Base-by-base conservation (phyloP, 345 rosid species). In the Physaria fendleri region DNA sequence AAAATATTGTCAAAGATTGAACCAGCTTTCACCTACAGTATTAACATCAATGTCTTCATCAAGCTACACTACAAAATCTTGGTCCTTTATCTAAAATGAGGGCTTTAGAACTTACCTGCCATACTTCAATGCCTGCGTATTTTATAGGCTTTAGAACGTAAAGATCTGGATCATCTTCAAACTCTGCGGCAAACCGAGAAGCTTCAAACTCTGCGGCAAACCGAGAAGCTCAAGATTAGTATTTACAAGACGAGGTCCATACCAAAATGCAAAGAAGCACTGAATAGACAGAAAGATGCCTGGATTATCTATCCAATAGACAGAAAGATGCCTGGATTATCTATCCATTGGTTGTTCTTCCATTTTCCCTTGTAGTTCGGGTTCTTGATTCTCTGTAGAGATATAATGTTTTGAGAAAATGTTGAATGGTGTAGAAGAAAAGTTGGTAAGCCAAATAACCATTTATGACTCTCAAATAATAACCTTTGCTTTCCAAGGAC, bases 111-210 rank as follows among this genome's bases (percentile, higher is more conserved):
- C 38, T 55, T 70, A 84, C 98, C 88, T 91, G 98, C 98, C 98
- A 91, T 54, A 91, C 92, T 81, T 91, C 98, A 58, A 91, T 85
- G 38, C 98, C 98, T 21, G 81, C 85, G 28, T 88, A 91, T 76
- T 72, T 85, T 16, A 85, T 78, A 28, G 98, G 92, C 77, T 76
- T 91, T 56, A 91, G 64, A 74, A 91, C 98, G 41, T 91, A 87
- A 59, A 91, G 85, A 59, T 91, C 95, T 2, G 96, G 98, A 69
- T 91, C 98, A 78, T 91, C 98, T 81, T 91, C 98, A 77, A 91
- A 91, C 75, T 91, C 98, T 91, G 78, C 37, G 23, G 21, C 53
- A 47, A 40, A 23, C 32, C 21, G 7, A 59, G 59, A 55, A 64
- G 21, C 39, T 40, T 91, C 98, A 77, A 91, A 91, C 75, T 91